Evolutionary conservation across 352 stramenopile species (phyloP), one percentile per base, ranked within the genome.

Genomic region (Phytophthora europaea): DNA sequence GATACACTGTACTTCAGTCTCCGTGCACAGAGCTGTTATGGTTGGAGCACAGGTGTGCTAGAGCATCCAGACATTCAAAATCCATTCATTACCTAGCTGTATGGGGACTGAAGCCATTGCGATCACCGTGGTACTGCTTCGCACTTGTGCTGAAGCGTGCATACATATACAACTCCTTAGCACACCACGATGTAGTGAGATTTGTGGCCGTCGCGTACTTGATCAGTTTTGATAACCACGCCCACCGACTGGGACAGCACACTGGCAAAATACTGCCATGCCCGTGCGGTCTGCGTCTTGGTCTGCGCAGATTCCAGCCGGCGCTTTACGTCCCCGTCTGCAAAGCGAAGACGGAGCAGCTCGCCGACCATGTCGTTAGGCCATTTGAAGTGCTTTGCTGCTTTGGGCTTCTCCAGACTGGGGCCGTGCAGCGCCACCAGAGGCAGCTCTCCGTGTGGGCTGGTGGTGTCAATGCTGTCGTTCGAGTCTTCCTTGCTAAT

Each of bases 181-280:
- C 38, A 47, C 28, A 31, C 28, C 28, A 31, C 28, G 28, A 47
- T 47, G 16, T 47, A 13, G 2, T 22, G 53, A 58, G 43, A 50
- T 13, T 18, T 18, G 9, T 18, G 6, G 16, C 38, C 13, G 38
- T 47, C 10, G n/a, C 10, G 1, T 47, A 67, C 61, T 18, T 67
- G 48, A 13, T 58, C 48, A 10, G 26, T 36, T 6, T 31, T 60
- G 33, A 67, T 70, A 54, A 59, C 33, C 12, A 61, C 18, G 6
- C 48, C 48, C 4, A 60, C 10, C 8, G 50, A 61, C 36, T 60
- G 61, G 18, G 48, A 61, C 18, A 67, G 33, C 20, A 67, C 50
- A 23, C 45, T 67, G 3, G 61, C 61, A 26, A 59, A 67, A 26
- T n/a, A 53, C 38, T 68, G 50, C 61, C 50, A 68, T 5, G 33